Conservation (phyloP, 192 early-diverging fungal species). For the Coemansia guatemalensis region DNA sequence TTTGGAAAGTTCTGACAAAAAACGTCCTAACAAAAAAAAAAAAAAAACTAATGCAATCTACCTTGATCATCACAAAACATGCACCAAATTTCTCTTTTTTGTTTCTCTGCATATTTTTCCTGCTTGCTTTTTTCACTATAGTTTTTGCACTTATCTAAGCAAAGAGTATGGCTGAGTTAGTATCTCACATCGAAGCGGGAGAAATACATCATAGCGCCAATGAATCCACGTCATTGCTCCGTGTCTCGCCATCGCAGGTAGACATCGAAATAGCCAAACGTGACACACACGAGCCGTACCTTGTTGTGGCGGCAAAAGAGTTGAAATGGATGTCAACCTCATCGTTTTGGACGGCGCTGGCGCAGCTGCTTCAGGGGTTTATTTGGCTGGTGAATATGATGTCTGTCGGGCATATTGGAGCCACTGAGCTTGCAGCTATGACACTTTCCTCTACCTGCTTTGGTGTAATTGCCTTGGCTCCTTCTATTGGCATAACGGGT, state of each 20-base stretch:
- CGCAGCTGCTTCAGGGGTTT: slow-evolving; percentile 58
- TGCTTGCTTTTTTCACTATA: not conserved
- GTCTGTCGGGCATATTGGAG: slow-evolving; percentile 56
- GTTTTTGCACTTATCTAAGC: too few relatives aligned
- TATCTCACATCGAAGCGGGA: not conserved
- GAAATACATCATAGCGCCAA: not conserved
- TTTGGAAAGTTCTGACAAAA: too few relatives aligned
- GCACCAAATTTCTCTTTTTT: not conserved
- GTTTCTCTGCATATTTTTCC: not conserved
- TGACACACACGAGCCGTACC: not conserved
- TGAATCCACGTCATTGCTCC: not conserved
- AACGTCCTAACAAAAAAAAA: too few relatives aligned
- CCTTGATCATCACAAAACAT: not conserved
- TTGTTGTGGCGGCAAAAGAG: not conserved
- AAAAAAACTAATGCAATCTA: too few relatives aligned
- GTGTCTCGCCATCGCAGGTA: not conserved
- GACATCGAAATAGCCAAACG: not conserved
- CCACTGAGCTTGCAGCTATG: slow-evolving; percentile 57
- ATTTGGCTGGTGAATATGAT: slow-evolving; percentile 58
- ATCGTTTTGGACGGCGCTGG: slow-evolving; percentile 45
- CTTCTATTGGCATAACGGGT: slow-evolving; percentile 59
- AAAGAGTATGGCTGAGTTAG: not conserved
- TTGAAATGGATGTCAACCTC: not conserved
- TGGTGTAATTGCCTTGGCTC: slow-evolving; percentile 13
- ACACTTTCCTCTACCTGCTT: slow-evolving; percentile 60